A percentile compares a stretch with the other conserved stretches of the same genome.
phyloP scores from a whole-genome alignment of 805 yeast species.

The Ogataea allantospora region DNA sequence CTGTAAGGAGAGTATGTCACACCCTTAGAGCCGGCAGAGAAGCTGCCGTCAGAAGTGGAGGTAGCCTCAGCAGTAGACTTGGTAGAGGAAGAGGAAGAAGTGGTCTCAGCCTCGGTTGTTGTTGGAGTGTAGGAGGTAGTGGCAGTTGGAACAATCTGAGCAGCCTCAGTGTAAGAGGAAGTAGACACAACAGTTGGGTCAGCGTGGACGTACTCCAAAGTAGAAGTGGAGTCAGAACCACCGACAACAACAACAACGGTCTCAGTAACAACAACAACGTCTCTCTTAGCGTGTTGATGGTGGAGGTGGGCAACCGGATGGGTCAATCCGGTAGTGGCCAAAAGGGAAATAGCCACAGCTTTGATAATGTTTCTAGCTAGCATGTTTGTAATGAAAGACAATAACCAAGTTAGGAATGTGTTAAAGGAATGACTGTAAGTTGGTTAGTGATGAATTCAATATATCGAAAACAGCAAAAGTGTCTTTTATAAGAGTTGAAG shows the following conservation, averaged over 20 bases:
- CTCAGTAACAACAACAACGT: slow-evolving; percentile 46
- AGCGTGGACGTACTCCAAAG: slow-evolving; percentile 34
- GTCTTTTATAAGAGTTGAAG: slow-evolving; percentile 7
- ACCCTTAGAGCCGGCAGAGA: slow-evolving; percentile 58
- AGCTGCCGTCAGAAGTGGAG: slow-evolving; percentile 30
- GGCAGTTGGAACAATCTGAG: slow-evolving; percentile 31
- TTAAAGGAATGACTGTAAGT: slow-evolving; percentile 21
- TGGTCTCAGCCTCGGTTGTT: slow-evolving; percentile 32
- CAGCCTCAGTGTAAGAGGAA: slow-evolving; percentile 24
- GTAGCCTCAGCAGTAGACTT: slow-evolving; percentile 22
- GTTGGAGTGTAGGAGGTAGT: slow-evolving; percentile 32
- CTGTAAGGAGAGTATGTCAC: slow-evolving; percentile 81
- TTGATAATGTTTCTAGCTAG: slow-evolving; percentile 38
- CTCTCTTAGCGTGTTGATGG: slow-evolving; percentile 56
- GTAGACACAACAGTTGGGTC: slow-evolving; percentile 23
- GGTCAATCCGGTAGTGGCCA: slow-evolving; percentile 51
- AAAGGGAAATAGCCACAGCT: slow-evolving; percentile 44
- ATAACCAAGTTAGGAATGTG: slow-evolving; percentile 9
- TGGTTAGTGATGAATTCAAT: slow-evolving; percentile 12
- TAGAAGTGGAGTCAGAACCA: slow-evolving; percentile 30
- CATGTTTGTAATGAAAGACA: slow-evolving; percentile 21
- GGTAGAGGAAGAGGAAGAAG: slow-evolving; percentile 33
- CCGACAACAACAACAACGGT: slow-evolving; percentile 49
- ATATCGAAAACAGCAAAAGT: slow-evolving; percentile 5
- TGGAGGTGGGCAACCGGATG: slow-evolving; percentile 63